Evolutionary conservation across 148 eudicot genomes (phyloP).

Genomic region (Rhododendron henanense): DNA sequence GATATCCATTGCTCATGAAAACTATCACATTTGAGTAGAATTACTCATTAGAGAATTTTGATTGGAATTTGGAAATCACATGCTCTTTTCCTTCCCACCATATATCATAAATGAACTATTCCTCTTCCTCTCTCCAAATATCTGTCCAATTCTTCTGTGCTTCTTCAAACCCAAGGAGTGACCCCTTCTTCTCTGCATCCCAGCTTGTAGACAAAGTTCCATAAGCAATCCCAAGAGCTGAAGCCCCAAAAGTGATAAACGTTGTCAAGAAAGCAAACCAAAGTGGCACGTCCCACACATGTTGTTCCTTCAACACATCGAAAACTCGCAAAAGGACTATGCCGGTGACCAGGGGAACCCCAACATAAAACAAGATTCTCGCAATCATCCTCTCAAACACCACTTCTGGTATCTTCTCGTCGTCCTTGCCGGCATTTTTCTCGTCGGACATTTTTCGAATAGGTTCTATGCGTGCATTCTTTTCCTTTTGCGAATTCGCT

Average conservation of each 20-base stretch:
- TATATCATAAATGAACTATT: not conserved
- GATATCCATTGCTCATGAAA: not conserved
- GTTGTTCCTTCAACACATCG: conserved; percentile 39
- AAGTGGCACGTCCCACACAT: conserved; percentile 51
- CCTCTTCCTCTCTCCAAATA: conserved; percentile 77
- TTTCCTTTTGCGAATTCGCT: not conserved
- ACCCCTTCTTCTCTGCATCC: conserved; percentile 60
- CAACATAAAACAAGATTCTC: conserved; percentile 58
- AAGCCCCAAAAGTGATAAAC: conserved; percentile 68
- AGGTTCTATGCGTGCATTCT: not conserved
- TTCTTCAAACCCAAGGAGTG: conserved; percentile 69
- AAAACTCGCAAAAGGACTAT: conserved; percentile 38
- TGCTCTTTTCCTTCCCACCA: not conserved
- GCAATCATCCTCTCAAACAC: conserved; percentile 64
- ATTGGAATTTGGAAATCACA: not conserved
- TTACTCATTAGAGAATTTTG: not conserved
- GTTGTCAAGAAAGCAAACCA: conserved; percentile 70
- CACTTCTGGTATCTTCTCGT: conserved; percentile 57
- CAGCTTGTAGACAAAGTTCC: conserved; percentile 79
- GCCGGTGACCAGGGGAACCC: conserved; percentile 54
- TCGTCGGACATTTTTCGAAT: not conserved
- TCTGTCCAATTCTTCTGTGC: conserved; percentile 70
- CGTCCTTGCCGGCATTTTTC: conserved; percentile 8
- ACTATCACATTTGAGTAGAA: not conserved
- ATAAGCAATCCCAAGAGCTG: conserved; percentile 72